Conservation (phyloP, 1,139 yeast genomes). For the Yamadazyma mexicana region DNA sequence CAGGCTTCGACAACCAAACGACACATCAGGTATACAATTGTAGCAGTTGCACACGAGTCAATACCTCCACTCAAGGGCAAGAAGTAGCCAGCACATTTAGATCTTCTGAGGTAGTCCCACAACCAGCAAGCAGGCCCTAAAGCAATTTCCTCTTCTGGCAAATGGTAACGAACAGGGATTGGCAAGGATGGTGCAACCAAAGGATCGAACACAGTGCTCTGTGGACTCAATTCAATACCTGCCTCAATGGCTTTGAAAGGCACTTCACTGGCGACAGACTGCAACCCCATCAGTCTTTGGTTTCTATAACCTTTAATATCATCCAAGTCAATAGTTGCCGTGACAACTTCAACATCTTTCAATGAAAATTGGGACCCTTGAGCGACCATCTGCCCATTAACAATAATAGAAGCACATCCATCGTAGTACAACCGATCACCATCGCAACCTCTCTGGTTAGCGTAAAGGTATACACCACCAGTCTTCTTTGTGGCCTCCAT, state of each 20-base stretch:
- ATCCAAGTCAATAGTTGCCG: conserved; percentile 91
- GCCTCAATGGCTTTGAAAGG: conserved; percentile 65
- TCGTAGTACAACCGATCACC: conserved; percentile 96
- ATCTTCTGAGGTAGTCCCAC: conserved; percentile 95
- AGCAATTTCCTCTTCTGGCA: conserved; percentile 95
- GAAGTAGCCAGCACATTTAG: conserved; percentile 86
- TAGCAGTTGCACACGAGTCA: conserved; percentile 96
- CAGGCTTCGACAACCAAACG: conserved; percentile 72
- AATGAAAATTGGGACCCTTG: conserved; percentile 91
- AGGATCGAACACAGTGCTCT: conserved; percentile 58
- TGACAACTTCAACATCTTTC: conserved; percentile 86
- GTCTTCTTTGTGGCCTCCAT: conserved; percentile 92
- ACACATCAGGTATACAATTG: conserved; percentile 93
- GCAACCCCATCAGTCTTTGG: conserved; percentile 76
- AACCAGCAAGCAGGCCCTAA: conserved; percentile 99
- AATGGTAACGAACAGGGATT: conserved; percentile 58
- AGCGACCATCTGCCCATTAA: conserved; percentile 87
- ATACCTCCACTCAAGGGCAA: conserved; percentile 96
- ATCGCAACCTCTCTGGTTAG: conserved; percentile 97
- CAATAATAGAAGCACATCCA: conserved; percentile 93
- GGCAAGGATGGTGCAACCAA: conserved; percentile 59
- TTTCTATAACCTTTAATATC: conserved; percentile 84
- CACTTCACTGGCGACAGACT: conserved; percentile 53
- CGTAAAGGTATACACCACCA: conserved; percentile 91
- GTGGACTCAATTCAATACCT: conserved; percentile 62